Conservation (phyloP, 768 basidiomycete species). For the Exidia glandulosa region DNA sequence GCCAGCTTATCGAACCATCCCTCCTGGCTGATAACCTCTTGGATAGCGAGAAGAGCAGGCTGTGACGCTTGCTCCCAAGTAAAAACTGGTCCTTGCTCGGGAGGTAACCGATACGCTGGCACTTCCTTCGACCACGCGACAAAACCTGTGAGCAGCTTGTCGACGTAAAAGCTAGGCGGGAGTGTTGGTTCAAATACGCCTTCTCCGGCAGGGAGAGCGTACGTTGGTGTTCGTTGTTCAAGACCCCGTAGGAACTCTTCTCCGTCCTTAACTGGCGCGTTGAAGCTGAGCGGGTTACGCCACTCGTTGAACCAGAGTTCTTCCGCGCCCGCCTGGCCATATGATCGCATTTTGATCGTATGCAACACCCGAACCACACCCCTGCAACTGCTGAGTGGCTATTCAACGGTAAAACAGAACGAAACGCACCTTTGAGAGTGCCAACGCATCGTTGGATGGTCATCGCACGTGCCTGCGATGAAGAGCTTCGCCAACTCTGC, state of each 20-base stretch:
- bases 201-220: too few species aligned
- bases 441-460: slow-evolving; percentile 57
- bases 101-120: slow-evolving; percentile 42
- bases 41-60: slow-evolving; percentile 39
- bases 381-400: slow-evolving; percentile 22
- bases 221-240: too few species aligned
- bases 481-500: slow-evolving; percentile 52
- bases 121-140: slow-evolving; percentile 57
- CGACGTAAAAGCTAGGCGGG: slow-evolving; percentile 45
- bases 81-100: slow-evolving; percentile 27
- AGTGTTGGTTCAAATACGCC: too few species aligned
- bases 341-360: slow-evolving; percentile 67
- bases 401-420: not conserved
- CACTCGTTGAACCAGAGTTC: slow-evolving; percentile 69
- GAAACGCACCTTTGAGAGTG: slow-evolving; percentile 47
- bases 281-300: slow-evolving; percentile 46
- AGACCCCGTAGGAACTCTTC: slow-evolving; percentile 39
- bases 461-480: slow-evolving; percentile 52
- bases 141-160: slow-evolving; percentile 72
- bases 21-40: slow-evolving; percentile 30
- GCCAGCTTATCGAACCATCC: slow-evolving; percentile 54
- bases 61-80: slow-evolving; percentile 46
- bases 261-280: slow-evolving; percentile 37
- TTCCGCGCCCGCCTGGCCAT: slow-evolving; percentile 36
- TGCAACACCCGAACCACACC: slow-evolving; percentile 55